phyloP scores from a whole-genome alignment of 1,284 basidiomycete species.

The Austroboletus olivaceoglutinosus region DNA sequence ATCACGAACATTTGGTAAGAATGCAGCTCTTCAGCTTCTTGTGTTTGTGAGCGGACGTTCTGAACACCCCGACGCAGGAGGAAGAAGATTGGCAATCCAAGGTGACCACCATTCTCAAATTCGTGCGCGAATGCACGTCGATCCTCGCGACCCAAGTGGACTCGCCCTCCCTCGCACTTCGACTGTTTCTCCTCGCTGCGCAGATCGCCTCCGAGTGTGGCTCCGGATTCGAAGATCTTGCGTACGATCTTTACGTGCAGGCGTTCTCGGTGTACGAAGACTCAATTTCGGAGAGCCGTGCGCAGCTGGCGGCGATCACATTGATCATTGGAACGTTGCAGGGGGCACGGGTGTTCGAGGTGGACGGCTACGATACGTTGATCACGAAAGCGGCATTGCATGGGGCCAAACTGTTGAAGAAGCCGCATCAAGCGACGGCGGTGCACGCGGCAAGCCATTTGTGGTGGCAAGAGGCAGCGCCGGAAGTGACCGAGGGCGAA shows the following conservation, averaged over 20 bases:
- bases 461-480: constrained; percentile 85
- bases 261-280: constrained; percentile 96
- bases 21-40: not conserved
- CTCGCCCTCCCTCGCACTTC: constrained; percentile 83
- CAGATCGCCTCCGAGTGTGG: constrained; percentile 91
- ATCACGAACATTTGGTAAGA: constrained; percentile 59
- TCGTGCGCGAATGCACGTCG: constrained; percentile 86
- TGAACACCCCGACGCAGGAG: constrained; percentile 36
- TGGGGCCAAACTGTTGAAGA: constrained; percentile 91
- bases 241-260: constrained; percentile 95
- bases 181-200: constrained; percentile 90
- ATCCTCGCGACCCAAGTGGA: constrained; percentile 91
- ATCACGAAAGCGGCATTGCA: constrained; percentile 96
- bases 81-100: constrained; percentile 83
- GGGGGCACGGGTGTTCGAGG: constrained; percentile 79
- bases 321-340: constrained; percentile 88
- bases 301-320: constrained; percentile 91
- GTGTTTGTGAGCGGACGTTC: not conserved
- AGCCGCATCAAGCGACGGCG: constrained; percentile 92
- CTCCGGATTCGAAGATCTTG: constrained; percentile 76
- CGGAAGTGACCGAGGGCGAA: constrained; percentile 40
- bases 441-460: constrained; percentile 93
- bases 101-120: constrained; percentile 84
- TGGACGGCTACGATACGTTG: constrained; percentile 92
- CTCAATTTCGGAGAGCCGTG: constrained; percentile 87